Percentiles rank a stretch among this genome's conserved stretches.
Conservation (phyloP, 495 filamentous ascomycete species). For the Pyronema omphalodes region DNA sequence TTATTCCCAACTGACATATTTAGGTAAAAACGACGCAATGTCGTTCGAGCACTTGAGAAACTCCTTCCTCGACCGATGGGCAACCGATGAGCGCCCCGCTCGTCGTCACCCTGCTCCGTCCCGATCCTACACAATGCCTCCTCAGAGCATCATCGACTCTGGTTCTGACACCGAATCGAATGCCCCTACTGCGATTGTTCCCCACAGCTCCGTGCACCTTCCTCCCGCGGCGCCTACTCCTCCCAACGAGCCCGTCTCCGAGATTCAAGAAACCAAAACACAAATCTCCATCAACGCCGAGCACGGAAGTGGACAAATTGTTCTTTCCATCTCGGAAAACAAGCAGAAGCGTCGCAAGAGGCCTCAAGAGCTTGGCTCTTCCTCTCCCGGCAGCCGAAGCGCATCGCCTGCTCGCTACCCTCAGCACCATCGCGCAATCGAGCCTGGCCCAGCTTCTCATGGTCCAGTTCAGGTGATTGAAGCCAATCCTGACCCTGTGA, state of each 20-base stretch:
- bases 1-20: not conserved
- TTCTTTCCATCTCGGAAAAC: slow-evolving; percentile 18
- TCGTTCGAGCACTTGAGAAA: slow-evolving; percentile 22
- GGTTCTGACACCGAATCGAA: slow-evolving; percentile 14
- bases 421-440: not conserved
- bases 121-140: slow-evolving; percentile 21
- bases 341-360: slow-evolving; percentile 21
- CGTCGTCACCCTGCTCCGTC: slow-evolving; percentile 12
- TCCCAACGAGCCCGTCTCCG: slow-evolving; percentile 19
- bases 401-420: not conserved
- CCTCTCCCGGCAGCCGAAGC: not conserved
- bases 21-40: slow-evolving; percentile 24
- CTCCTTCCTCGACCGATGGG: slow-evolving; percentile 21
- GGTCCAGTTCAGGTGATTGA: slow-evolving; percentile 4
- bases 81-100: not conserved
- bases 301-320: slow-evolving; percentile 18
- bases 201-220: slow-evolving; percentile 4
- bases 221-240: slow-evolving; percentile 22
- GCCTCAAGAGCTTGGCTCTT: not conserved
- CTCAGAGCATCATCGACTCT: slow-evolving; percentile 11
- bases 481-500: not conserved
- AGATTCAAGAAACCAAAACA: slow-evolving; percentile 22
- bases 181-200: not conserved
- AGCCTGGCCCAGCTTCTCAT: slow-evolving; percentile 1
- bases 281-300: slow-evolving; percentile 21